These are phyloP conservation scores for Ustilago nuda DNA, from an alignment of 1,284 basidiomycete species.

Conservation along the genomic window DNA sequence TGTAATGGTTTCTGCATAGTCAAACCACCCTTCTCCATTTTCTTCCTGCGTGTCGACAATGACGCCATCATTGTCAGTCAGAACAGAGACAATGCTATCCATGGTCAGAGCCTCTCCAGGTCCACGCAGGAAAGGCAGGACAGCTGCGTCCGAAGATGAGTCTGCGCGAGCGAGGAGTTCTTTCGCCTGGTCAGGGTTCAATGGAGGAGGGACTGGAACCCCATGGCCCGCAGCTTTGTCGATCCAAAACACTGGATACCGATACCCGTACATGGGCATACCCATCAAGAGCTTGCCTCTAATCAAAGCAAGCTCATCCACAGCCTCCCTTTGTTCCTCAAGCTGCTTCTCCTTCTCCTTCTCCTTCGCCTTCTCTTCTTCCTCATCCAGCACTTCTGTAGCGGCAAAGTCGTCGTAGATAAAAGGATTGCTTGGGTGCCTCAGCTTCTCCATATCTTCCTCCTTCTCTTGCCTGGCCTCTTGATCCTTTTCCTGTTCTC, in stretches of 20 bases:
- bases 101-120: slow-evolving; percentile 36
- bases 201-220: slow-evolving; percentile 9
- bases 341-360: not conserved
- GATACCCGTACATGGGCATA: slow-evolving; percentile 48
- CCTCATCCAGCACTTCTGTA: slow-evolving; percentile 22
- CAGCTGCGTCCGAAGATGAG: not conserved
- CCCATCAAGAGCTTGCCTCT: slow-evolving; percentile 44
- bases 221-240: slow-evolving; percentile 33
- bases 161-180: slow-evolving; percentile 12
- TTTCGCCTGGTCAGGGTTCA: slow-evolving; percentile 9
- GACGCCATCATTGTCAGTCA: slow-evolving; percentile 23
- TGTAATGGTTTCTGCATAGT: slow-evolving; percentile 33
- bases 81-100: slow-evolving; percentile 16
- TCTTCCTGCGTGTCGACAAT: slow-evolving; percentile 19
- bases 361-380: not conserved
- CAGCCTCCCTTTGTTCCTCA: slow-evolving; percentile 1
- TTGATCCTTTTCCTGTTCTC: not conserved
- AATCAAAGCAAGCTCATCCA: slow-evolving; percentile 8
- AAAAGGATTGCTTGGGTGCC: slow-evolving; percentile 32
- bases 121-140: slow-evolving; percentile 38
- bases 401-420: slow-evolving; percentile 20
- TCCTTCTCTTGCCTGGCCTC: not conserved
- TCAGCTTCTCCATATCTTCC: slow-evolving; percentile 13
- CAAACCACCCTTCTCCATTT: slow-evolving; percentile 29
- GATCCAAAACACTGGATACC: slow-evolving; percentile 45